Base-by-base conservation (phyloP, 768 basidiomycete genomes). In the Tubosaeta brunneosetosa region DNA sequence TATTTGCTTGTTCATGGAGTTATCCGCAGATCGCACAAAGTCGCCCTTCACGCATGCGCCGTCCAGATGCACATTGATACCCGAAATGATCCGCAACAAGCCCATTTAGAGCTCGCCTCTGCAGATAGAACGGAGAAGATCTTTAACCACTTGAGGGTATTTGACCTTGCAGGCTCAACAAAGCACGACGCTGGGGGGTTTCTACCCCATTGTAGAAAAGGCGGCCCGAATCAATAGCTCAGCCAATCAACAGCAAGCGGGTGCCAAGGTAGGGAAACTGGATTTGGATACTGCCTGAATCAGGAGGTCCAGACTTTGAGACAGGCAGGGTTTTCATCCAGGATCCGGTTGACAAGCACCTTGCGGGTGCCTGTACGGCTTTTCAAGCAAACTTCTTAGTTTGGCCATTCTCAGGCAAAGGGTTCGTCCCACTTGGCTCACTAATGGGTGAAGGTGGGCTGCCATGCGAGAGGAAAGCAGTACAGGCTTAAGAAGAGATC, bases 1-100 rank as follows among this genome's bases (percentile, higher is more conserved):
- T 26, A 26, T 14, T 3, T 6, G 26, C 19, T 22, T 31, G 49
- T 52, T 32, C 37, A 38, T 50, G 29, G 41, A 46, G 47, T 31
- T 41, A 44, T 40, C 58, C 44, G 46, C 54, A 46, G 54, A 61
- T 57, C 54, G 22, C 50, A 22, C 50, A 52, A 51, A 46, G 58
- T 49, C 26, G 14, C 40, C 44, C 29, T 52, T 58, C 57, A 57
- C 48, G 36, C 41, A 58, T 58, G 33, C 58, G 58, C 64, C 49
- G 9, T 38, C 25, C 17, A 40, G 22, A 53, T 37, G 45, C 5
- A 26, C n/a, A 42, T 53, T 56, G 57, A 57, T 52, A 27, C 55
- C 55, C 65, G 65, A 65, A 44, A 60, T 65, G 64, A 67, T 66
- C 64, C 64, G 62, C 51, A 47, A 22, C 9, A 41, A 41, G 50